phyloP scores from a whole-genome alignment of 139 green algal genomes.

The Chlamydomonas sp. region DNA sequence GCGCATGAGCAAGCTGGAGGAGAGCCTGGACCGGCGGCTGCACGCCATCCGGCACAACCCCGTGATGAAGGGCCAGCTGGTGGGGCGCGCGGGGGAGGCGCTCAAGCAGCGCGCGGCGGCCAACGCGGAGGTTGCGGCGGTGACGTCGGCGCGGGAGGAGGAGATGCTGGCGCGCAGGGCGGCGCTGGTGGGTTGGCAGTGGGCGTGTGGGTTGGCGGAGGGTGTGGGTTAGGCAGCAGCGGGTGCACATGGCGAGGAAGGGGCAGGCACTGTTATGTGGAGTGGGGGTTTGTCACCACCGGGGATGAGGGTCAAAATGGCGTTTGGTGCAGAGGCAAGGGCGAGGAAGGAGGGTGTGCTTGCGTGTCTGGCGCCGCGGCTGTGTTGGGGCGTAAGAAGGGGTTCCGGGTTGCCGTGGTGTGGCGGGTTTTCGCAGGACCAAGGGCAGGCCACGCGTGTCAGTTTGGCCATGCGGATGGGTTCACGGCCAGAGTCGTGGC shows the following conservation, averaged over 20 bases:
- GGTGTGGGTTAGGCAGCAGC: neutral
- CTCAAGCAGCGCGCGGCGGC: conserved; percentile 8
- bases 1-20: conserved; percentile 35
- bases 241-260: neutral
- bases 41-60: conserved; percentile 32
- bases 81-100: conserved; percentile 22
- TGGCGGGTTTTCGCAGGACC: too few relatives aligned
- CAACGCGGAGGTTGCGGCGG: conserved; percentile 27
- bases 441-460: too few relatives aligned
- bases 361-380: too few relatives aligned
- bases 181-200: neutral
- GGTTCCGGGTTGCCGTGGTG: too few relatives aligned
- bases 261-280: neutral
- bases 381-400: too few relatives aligned
- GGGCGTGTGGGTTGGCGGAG: neutral
- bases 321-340: too few relatives aligned
- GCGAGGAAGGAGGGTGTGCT: too few relatives aligned
- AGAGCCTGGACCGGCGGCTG: conserved; percentile 23
- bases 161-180: conserved; percentile 16
- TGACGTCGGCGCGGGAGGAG: neutral
- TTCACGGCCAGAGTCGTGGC: too few relatives aligned
- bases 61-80: conserved; percentile 18
- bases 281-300: neutral
- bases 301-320: too few relatives aligned
- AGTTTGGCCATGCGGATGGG: too few relatives aligned